phyloP scores from a whole-genome alignment of 2,329 filamentous ascomycete genomes.

The Ceratocystis cubensis region DNA sequence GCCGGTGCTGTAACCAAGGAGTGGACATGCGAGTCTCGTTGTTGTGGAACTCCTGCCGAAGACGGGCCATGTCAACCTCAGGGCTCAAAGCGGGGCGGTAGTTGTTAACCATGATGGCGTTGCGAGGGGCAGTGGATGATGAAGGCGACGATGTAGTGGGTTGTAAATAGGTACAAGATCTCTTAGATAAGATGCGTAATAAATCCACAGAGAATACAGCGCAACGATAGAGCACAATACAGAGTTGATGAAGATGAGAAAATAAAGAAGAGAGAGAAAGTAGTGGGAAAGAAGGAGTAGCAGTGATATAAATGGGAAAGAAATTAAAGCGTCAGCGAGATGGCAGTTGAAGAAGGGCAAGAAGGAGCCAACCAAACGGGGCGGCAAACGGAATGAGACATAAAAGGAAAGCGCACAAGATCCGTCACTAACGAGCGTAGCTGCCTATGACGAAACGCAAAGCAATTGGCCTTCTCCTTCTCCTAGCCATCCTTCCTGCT shows the following conservation, averaged over 20 bases:
- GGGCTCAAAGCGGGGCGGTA: not conserved
- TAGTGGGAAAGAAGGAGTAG: not conserved
- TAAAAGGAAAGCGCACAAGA: not conserved
- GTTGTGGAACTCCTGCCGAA: not conserved
- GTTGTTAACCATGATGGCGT: slow-evolving; percentile 13
- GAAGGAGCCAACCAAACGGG: not conserved
- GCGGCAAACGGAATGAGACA: slow-evolving; percentile 7
- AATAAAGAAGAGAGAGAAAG: not conserved
- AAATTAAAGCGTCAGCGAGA: not conserved
- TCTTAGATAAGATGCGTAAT: not conserved
- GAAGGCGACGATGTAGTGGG: not conserved
- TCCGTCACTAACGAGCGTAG: not conserved
- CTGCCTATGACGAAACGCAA: slow-evolving; percentile 8
- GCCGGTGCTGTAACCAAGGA: slow-evolving; percentile 12
- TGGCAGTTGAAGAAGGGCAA: slow-evolving; percentile 6
- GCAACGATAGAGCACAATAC: not conserved
- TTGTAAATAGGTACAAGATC: not conserved
- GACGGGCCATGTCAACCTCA: slow-evolving; percentile 9
- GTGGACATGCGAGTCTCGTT: not conserved
- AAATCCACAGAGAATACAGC: not conserved
- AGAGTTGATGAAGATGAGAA: not conserved
- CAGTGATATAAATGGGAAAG: not conserved
- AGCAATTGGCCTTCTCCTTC: not conserved
- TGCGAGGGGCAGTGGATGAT: not conserved
- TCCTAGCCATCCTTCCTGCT: not conserved